Evolutionary conservation across 257 asterid species (phyloP).

Genomic region (Gentiana macrophylla): DNA sequence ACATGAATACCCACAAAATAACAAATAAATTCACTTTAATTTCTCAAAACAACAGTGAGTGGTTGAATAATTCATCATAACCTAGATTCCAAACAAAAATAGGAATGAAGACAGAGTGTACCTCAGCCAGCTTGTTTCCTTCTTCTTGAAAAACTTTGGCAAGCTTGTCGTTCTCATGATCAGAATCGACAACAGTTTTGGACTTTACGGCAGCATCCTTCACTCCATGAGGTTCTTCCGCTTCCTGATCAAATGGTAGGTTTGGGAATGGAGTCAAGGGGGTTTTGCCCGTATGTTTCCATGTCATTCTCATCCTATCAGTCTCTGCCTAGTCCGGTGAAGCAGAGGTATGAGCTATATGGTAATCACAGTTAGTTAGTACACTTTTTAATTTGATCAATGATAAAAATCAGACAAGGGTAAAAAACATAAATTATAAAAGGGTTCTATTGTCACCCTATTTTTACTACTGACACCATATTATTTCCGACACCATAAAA

Average conservation of each 20-base stretch:
- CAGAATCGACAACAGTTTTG: conserved; percentile 8
- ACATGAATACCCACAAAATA: no score
- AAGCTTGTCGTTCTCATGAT: conserved; percentile 26
- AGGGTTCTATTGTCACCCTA: no score
- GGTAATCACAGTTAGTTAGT: no score
- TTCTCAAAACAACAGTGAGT: neutral
- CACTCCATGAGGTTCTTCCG: neutral
- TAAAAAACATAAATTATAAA: no score
- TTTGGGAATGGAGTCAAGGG: conserved; percentile 31
- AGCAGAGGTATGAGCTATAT: no score
- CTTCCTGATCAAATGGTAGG: conserved; percentile 56
- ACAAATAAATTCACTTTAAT: neutral
- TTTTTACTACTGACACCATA: no score
- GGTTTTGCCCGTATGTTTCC: conserved; percentile 52
- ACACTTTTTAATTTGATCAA: no score
- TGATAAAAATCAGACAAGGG: no score
- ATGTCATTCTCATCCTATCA: conserved; percentile 68
- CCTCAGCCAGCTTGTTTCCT: conserved; percentile 85
- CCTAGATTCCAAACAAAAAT: neutral
- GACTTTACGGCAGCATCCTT: neutral
- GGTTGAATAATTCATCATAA: neutral
- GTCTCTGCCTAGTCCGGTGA: no score
- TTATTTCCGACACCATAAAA: no score
- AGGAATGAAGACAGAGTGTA: conserved; percentile 9
- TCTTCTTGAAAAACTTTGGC: conserved; percentile 45